phyloP scores from a whole-genome alignment of 176 grass and related monocot genomes.

The Oryza punctata region DNA sequence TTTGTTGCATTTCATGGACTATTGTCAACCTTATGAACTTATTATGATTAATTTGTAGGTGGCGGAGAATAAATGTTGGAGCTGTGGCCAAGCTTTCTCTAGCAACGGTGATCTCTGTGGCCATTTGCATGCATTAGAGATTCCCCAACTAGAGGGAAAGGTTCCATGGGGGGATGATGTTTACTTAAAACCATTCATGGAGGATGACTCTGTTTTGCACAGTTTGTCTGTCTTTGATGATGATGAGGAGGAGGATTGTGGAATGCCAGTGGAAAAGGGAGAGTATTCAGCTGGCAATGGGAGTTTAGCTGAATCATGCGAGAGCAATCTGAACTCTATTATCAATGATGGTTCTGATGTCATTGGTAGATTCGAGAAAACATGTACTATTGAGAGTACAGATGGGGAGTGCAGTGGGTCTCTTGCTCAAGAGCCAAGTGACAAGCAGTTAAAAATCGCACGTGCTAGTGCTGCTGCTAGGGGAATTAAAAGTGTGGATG shows the following conservation, averaged over 20 bases:
- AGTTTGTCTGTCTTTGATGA: slow-evolving; percentile 63
- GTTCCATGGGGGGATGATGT: slow-evolving; percentile 66
- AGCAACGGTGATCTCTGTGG: slow-evolving; percentile 42
- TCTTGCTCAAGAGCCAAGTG: slow-evolving; percentile 41
- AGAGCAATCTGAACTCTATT: slow-evolving; percentile 19
- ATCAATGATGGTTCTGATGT: slow-evolving; percentile 20
- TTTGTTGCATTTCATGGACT: no score
- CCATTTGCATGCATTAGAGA: slow-evolving; percentile 43
- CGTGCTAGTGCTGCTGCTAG: slow-evolving; percentile 53
- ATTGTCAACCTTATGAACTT: not conserved
- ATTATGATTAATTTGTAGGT: slow-evolving; percentile 54
- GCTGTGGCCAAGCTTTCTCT: slow-evolving; percentile 52
- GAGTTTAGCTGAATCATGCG: slow-evolving; percentile 12
- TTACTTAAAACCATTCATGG: slow-evolving; percentile 85
- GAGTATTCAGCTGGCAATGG: slow-evolving; percentile 31
- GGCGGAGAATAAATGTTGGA: slow-evolving; percentile 74
- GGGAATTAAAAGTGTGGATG: slow-evolving; percentile 78
- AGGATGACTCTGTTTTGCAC: slow-evolving; percentile 80
- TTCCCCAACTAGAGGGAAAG: slow-evolving; percentile 43
- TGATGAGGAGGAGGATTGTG: slow-evolving; percentile 50
- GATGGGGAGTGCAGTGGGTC: not conserved
- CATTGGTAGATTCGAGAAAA: slow-evolving; percentile 36
- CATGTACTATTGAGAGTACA: slow-evolving; percentile 21
- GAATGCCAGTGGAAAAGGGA: slow-evolving; percentile 37
- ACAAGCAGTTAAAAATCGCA: slow-evolving; percentile 58